Evolutionary conservation across 2,329 filamentous ascomycete species (phyloP), one percentile per base, ranked within the genome.

Genomic region (Arachnomyces sp.): DNA sequence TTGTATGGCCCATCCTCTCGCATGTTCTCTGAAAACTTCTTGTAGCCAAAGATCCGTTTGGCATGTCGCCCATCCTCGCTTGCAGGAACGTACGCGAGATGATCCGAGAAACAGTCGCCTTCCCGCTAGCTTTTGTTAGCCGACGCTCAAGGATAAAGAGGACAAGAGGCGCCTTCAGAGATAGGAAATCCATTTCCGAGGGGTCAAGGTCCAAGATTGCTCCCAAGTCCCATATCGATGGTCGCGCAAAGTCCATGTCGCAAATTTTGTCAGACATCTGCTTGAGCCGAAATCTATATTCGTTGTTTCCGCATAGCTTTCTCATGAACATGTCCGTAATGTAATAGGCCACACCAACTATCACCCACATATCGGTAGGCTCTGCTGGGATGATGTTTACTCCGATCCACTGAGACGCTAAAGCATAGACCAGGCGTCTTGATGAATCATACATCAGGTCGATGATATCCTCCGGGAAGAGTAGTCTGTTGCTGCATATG

Each of bases 311-410:
- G 55, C 87, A 93, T 2, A 98, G 72, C 49, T 80, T 82, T 59
- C 82, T 86, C 76, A 96, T 85, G 62, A 94, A 95, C 3, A 87
- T 74, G 52, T 95, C 90, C 1, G 90, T 88, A 75, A 98, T 94
- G 67, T 87, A 98, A 68, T 90, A 89, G 1, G 90, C 84, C 34
- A 93, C 82, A 11, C 90, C 93, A 39, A 92, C 76, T 9, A 90
- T 82, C 14, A 93, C 79, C 92, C 92, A 98, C 39, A 81, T 78
- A 60, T 98, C 92, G 38, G 74, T 73, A 13, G 81, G 77, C 31
- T 82, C 79, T 55, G 88, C 85, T 0, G 92, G 82, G 35, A 94
- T 82, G 49, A 98, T 84, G 56, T 89, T 89, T 47, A 98, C 82
- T 12, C 92, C 92, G 48, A 92, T 85, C 84, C 90, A 98, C 59